Evolutionary conservation across 805 yeast genomes (phyloP).

Genomic region (Maudiozyma pseudohumilis): DNA sequence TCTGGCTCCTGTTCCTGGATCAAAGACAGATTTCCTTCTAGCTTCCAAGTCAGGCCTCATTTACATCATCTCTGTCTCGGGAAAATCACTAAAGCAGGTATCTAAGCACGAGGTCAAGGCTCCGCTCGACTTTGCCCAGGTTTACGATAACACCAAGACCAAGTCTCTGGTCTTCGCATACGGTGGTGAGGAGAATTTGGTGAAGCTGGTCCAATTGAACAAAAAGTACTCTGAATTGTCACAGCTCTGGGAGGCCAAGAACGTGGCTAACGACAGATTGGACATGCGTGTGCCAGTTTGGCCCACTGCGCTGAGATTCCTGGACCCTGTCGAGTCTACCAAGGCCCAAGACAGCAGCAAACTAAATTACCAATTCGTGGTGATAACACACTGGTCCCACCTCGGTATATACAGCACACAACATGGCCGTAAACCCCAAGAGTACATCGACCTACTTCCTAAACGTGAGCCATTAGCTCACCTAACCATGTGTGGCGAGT

Average conservation of each 20-base stretch:
- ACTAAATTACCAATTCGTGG: conserved; percentile 38
- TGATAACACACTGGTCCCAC: conserved; percentile 50
- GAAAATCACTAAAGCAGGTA: conserved; percentile 9
- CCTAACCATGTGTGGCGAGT: conserved; percentile 10
- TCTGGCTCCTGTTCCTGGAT: conserved; percentile 20
- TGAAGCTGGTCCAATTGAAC: conserved; percentile 19
- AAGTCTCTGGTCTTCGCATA: conserved; percentile 43
- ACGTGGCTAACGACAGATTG: conserved; percentile 69
- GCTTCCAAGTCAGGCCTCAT: conserved; percentile 31
- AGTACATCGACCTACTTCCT: conserved; percentile 25
- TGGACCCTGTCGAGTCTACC: conserved; percentile 29
- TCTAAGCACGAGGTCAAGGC: conserved; percentile 31
- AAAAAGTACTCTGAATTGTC: conserved; percentile 20
- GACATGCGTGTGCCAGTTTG: conserved; percentile 79
- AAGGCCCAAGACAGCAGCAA: conserved; percentile 18
- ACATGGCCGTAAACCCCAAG: conserved; percentile 57
- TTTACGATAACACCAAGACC: conserved; percentile 32
- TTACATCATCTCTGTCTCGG: conserved; percentile 21
- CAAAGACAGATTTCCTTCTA: conserved; percentile 22
- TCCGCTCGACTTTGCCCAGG: conserved; percentile 39
- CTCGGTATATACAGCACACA: conserved; percentile 62
- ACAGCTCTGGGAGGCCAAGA: conserved; percentile 59
- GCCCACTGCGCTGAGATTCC: conserved; percentile 45
- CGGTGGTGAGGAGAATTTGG: conserved; percentile 75
- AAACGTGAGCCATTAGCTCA: conserved; percentile 22